phyloP scores from a whole-genome alignment of 495 filamentous ascomycete genomes.

The Physcia stellaris region DNA sequence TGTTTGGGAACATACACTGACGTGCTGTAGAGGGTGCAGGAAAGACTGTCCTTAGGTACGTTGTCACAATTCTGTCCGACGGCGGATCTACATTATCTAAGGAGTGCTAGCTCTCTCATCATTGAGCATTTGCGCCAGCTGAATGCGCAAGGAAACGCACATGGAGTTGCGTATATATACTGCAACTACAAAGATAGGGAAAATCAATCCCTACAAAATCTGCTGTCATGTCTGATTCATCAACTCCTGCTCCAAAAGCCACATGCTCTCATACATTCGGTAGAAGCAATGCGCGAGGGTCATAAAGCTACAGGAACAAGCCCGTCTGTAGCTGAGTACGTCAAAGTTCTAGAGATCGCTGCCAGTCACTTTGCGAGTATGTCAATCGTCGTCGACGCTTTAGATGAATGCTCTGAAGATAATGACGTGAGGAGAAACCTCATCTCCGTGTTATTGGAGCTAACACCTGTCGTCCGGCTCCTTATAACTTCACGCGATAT shows the following conservation, averaged over 20 bases:
- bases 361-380: slow-evolving; percentile 11
- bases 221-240: slow-evolving; percentile 18
- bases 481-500: slow-evolving; percentile 20
- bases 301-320: slow-evolving; percentile 9
- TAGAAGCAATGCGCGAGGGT: neutral
- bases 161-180: slow-evolving; percentile 21
- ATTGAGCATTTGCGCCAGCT: slow-evolving; percentile 21
- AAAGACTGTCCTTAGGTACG: slow-evolving; percentile 8
- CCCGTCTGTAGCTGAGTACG: slow-evolving; percentile 22
- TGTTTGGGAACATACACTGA: too few species aligned
- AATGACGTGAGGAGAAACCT: slow-evolving; percentile 8
- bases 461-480: slow-evolving; percentile 7
- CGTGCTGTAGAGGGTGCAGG: slow-evolving; percentile 2
- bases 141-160: slow-evolving; percentile 2
- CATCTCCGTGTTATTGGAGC: slow-evolving; percentile 6
- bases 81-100: too few species aligned
- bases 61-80: neutral
- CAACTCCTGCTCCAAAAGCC: slow-evolving; percentile 14
- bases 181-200: slow-evolving; percentile 20
- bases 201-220: slow-evolving; percentile 13
- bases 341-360: slow-evolving; percentile 16
- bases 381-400: slow-evolving; percentile 32
- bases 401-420: slow-evolving; percentile 20
- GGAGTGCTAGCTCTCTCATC: slow-evolving; percentile 17
- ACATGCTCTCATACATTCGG: neutral